Base-by-base conservation (phyloP, 1,284 basidiomycete genomes). In the Fistulina hepatica region DNA sequence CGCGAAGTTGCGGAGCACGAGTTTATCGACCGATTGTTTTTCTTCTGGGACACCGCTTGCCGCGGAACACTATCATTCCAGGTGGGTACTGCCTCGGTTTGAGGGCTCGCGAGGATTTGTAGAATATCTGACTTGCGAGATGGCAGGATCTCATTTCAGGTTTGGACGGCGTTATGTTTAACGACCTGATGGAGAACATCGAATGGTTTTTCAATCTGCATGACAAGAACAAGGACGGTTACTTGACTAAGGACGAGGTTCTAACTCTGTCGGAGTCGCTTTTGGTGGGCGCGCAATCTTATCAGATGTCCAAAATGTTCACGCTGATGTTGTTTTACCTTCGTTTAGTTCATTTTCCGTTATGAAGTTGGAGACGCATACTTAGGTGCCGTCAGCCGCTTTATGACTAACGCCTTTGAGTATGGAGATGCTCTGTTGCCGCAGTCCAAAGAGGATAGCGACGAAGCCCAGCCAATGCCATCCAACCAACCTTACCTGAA, bases 121-220 rank as follows among this genome's bases (percentile, higher is more conserved):
- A 33, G n/a, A n/a, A n/a, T n/a, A n/a, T n/a, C n/a, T n/a, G n/a
- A n/a, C n/a, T n/a, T n/a, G n/a, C n/a, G n/a, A n/a, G n/a, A 13
- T 21, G 39, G 6, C 55, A 97, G 82, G 92, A 98, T 56, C 68
- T 98, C 20, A 81, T 98, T 6, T 73, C 71, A 25, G 95, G 94
- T 2, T 64, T 98, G 31, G 82, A 95, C 51, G 80, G 81, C 10
- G 84, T 97, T 40, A 89, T 97, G 77, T 88, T 90, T 59, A 93
- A 90, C 46, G 95, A 95, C 55, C 66, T 98, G 44, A 95, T 97
- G 90, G 88, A 92, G 44, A 94, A 89, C 51, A 97, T 97, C 50
- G 88, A 95, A 57, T 97, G 94, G 92, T 94, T 98, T 64, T 97
- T 98, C 62, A 84, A 86, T 48, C 59, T 98, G 36, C 91, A 97